phyloP scores from a whole-genome alignment of 495 filamentous ascomycete genomes.

The Hypomontagnella monticulosa region DNA sequence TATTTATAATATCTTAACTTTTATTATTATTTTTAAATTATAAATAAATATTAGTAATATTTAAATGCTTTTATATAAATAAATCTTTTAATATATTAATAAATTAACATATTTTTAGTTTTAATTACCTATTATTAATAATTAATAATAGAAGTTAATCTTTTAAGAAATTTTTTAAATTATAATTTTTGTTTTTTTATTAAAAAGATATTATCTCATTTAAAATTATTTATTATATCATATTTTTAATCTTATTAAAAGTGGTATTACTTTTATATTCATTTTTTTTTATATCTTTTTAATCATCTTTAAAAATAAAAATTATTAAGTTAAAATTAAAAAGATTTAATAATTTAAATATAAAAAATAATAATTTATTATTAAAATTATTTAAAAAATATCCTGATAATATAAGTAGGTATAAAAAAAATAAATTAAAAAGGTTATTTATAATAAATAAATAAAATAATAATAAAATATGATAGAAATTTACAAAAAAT shows the following conservation, averaged over 20 bases:
- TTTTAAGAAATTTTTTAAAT: too few relatives aligned
- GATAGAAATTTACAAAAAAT: not conserved
- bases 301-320: not conserved
- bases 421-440: not conserved
- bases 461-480: not conserved
- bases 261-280: not conserved
- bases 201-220: too few relatives aligned
- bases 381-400: not conserved
- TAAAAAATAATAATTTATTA: not conserved
- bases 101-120: not conserved
- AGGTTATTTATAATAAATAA: not conserved
- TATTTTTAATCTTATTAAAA: not conserved
- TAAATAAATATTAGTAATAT: not conserved
- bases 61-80: not conserved
- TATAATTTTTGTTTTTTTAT: too few relatives aligned
- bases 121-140: not conserved
- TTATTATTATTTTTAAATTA: not conserved
- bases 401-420: not conserved
- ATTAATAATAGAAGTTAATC: not conserved
- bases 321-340: not conserved
- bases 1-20: too few relatives aligned
- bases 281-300: not conserved
- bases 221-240: too few relatives aligned
- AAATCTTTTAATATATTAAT: not conserved
- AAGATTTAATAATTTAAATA: not conserved